Evolutionary conservation across 2,329 filamentous ascomycete species (phyloP).

Genomic region (Bipolaris gigantea): DNA sequence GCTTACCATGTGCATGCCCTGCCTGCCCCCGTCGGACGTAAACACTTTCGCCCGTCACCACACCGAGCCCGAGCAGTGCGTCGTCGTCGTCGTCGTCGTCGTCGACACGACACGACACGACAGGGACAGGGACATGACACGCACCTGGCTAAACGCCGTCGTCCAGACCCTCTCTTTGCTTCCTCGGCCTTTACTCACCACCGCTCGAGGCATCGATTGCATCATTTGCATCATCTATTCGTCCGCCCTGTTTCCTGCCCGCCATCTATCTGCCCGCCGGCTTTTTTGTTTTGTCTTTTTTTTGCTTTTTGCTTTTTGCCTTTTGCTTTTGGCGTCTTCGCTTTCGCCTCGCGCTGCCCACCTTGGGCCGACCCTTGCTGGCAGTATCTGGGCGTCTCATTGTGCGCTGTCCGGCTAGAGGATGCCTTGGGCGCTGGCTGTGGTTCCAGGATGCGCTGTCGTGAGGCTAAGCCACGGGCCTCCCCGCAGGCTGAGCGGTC

Average conservation of each 20-base stretch:
- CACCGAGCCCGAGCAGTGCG: constrained; percentile 12
- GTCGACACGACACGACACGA: background rate
- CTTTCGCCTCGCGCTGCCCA: background rate
- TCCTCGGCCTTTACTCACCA: constrained; percentile 21
- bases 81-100: background rate
- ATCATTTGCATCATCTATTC: constrained; percentile 23
- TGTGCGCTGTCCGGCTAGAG: constrained; percentile 13
- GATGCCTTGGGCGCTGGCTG: constrained; percentile 21
- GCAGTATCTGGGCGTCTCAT: background rate
- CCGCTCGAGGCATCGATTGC: constrained; percentile 18
- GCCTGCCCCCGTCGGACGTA: constrained; percentile 8
- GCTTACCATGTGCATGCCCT: constrained; percentile 9
- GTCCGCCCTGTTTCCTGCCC: constrained; percentile 1
- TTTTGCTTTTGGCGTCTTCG: constrained; percentile 7
- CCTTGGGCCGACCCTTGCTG: constrained; percentile 2
- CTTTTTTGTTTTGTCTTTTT: background rate
- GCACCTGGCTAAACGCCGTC: constrained; percentile 3
- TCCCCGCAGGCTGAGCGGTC: constrained; percentile 28
- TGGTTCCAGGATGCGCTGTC: constrained; percentile 24
- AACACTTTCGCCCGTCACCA: constrained; percentile 15
- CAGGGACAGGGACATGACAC: background rate
- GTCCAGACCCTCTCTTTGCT: constrained; percentile 1
- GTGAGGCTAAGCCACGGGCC: constrained; percentile 30
- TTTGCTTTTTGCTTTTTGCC: background rate
- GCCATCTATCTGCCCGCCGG: background rate